Conservation (phyloP, 345 rosid genomes). For the Salix caprea region DNA sequence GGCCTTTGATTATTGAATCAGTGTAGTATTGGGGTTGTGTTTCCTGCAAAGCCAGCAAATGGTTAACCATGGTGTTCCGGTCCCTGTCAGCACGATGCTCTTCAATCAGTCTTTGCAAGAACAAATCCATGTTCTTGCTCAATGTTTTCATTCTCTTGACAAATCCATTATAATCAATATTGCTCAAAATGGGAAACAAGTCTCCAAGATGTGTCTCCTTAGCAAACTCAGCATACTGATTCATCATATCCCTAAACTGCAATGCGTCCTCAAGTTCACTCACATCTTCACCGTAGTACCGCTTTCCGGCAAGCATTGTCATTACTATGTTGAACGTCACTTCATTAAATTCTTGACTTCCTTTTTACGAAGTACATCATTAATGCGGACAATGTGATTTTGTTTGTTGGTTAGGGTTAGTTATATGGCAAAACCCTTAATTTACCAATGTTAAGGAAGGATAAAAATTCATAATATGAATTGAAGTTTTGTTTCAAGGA, state of each 20-base stretch:
- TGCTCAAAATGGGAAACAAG: conserved; percentile 39
- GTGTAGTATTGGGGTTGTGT: conserved; percentile 37
- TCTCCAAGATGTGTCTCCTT: conserved; percentile 38
- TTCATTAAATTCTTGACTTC: conserved; percentile 40
- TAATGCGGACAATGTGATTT: too few relatives aligned
- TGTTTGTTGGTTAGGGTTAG: too few relatives aligned
- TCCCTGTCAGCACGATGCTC: conserved; percentile 24
- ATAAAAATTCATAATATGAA: too few relatives aligned
- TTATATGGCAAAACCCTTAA: too few relatives aligned
- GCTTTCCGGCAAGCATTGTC: conserved; percentile 14
- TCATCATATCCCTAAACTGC: conserved; percentile 35
- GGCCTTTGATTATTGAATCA: conserved; percentile 48
- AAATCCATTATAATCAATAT: conserved; percentile 23
- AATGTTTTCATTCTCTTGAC: conserved; percentile 24
- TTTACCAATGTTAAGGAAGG: too few relatives aligned
- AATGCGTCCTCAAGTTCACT: conserved; percentile 29
- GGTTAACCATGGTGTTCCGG: conserved; percentile 37
- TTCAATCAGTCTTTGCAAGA: conserved; percentile 47
- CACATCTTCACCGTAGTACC: conserved; percentile 42
- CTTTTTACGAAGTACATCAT: conserved; percentile 27
- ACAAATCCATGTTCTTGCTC: conserved; percentile 24
- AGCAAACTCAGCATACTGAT: conserved; percentile 16
- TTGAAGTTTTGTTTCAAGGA: too few relatives aligned
- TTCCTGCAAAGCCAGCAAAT: conserved; percentile 39
- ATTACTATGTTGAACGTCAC: conserved; percentile 6